phyloP scores from a whole-genome alignment of 306 rosid species.

The Prunus dulcis region DNA sequence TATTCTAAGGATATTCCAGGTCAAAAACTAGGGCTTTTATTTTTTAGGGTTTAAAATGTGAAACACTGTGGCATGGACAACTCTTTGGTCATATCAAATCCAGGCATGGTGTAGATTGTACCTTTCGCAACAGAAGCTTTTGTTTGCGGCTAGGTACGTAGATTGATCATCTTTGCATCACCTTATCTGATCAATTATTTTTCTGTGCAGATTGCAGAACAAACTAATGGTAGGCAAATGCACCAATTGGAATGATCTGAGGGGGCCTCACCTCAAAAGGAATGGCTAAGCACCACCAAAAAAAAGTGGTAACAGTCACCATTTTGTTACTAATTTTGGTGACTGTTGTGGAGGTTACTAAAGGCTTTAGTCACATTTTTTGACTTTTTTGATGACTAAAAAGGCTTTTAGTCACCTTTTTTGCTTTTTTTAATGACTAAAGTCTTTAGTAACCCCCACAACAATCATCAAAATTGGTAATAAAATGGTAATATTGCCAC shows the following conservation, averaged over 20 bases:
- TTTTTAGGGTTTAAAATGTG: too few relatives aligned
- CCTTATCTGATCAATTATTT: background rate
- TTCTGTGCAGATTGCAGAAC: background rate
- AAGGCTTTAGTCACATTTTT: too few relatives aligned
- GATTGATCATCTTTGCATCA: background rate
- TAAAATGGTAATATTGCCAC: too few relatives aligned
- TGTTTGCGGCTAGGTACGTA: constrained; percentile 1
- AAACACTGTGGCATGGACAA: constrained; percentile 3
- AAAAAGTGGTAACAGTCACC: too few relatives aligned
- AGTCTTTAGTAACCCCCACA: too few relatives aligned
- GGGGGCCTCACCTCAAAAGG: background rate
- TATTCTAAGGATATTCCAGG: constrained; percentile 36
- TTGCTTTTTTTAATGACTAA: too few relatives aligned
- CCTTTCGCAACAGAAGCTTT: background rate
- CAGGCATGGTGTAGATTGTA: background rate
- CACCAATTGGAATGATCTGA: background rate
- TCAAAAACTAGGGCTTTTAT: background rate
- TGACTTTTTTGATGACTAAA: too few relatives aligned
- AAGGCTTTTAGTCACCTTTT: too few relatives aligned
- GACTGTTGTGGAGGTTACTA: too few relatives aligned
- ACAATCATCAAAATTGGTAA: too few relatives aligned
- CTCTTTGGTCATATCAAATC: background rate
- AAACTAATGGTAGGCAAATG: background rate
- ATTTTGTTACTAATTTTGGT: too few relatives aligned
- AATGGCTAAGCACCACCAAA: background rate